Conservation (phyloP, 2,329 filamentous ascomycete genomes). For the Podosphaera fusca region DNA sequence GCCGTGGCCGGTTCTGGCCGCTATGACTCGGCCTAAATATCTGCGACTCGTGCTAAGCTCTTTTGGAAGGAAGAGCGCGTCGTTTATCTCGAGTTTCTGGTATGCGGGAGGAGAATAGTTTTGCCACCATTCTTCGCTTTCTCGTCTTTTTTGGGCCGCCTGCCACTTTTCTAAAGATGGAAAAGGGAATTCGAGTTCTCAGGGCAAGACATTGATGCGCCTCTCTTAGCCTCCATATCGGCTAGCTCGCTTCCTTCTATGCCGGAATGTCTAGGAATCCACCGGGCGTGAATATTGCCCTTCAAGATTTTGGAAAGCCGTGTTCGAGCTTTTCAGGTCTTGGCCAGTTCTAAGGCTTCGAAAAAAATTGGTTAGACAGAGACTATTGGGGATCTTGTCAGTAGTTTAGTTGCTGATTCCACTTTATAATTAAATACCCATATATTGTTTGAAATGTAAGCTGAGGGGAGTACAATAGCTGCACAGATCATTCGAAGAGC, state of each 20-base stretch:
- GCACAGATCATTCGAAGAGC: not conserved
- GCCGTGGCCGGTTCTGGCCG: no score
- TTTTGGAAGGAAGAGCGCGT: not conserved
- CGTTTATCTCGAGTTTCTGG: not conserved
- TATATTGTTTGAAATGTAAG: not conserved
- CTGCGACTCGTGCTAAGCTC: not conserved
- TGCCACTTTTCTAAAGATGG: not conserved
- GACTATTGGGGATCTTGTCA: not conserved
- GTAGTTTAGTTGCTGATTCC: not conserved
- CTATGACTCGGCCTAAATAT: not conserved
- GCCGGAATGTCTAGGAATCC: not conserved
- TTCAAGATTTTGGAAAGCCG: not conserved
- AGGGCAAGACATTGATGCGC: not conserved
- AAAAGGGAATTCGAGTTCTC: not conserved
- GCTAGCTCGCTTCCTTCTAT: not conserved
- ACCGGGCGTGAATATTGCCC: not conserved
- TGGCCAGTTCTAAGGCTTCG: not conserved
- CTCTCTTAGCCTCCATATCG: not conserved
- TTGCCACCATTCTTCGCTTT: not conserved
- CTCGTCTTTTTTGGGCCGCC: not conserved
- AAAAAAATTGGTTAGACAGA: not conserved
- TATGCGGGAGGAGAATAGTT: not conserved
- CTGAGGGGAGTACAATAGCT: not conserved
- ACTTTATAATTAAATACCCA: not conserved
- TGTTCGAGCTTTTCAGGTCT: not conserved